Percentiles rank a stretch among this genome's conserved stretches.
These are phyloP conservation scores for Fomitopsis serialis DNA, from an alignment of 768 basidiomycete species.

Conservation along the genomic window DNA sequence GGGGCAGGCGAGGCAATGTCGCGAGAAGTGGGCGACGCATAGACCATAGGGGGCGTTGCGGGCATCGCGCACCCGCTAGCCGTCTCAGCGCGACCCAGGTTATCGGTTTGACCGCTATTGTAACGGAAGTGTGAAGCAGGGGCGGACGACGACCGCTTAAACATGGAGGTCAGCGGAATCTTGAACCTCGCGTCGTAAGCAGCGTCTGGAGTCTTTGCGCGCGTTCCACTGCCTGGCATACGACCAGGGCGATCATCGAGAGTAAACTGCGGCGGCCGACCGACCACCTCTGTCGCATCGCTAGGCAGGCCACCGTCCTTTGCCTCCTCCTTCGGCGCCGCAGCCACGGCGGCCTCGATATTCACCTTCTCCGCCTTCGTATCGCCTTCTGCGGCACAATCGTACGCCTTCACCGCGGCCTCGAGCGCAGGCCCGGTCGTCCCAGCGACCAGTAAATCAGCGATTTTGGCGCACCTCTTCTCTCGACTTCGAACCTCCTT, in stretches of 20 bases:
- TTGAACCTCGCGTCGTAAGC: conserved; percentile 28
- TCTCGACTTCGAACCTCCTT: conserved; percentile 46
- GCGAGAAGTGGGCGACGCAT: background rate
- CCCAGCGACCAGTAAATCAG: conserved; percentile 58
- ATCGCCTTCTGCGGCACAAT: conserved; percentile 22
- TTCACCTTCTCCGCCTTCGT: conserved; percentile 23
- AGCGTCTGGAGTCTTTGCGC: conserved; percentile 2
- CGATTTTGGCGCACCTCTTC: conserved; percentile 63
- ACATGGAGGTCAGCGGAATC: conserved; percentile 58
- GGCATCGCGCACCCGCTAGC: conserved; percentile 4
- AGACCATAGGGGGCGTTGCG: conserved; percentile 3
- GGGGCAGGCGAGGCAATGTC: conserved; percentile 4
- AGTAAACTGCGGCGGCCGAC: background rate
- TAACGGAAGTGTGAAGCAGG: conserved; percentile 31
- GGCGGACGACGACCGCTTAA: conserved; percentile 58
- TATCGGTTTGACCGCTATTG: background rate
- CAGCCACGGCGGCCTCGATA: conserved; percentile 2
- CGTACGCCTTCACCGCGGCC: conserved; percentile 59
- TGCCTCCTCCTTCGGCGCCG: conserved; percentile 2
- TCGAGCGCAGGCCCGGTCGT: conserved; percentile 61
- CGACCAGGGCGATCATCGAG: background rate
- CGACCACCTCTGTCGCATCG: background rate
- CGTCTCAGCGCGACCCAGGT: conserved; percentile 4
- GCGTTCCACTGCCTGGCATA: conserved; percentile 1
- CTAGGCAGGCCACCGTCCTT: background rate